These are phyloP conservation scores for Ceratocystis eucalypticola DNA, from an alignment of 2,329 filamentous ascomycete species.

Conservation along the genomic window DNA sequence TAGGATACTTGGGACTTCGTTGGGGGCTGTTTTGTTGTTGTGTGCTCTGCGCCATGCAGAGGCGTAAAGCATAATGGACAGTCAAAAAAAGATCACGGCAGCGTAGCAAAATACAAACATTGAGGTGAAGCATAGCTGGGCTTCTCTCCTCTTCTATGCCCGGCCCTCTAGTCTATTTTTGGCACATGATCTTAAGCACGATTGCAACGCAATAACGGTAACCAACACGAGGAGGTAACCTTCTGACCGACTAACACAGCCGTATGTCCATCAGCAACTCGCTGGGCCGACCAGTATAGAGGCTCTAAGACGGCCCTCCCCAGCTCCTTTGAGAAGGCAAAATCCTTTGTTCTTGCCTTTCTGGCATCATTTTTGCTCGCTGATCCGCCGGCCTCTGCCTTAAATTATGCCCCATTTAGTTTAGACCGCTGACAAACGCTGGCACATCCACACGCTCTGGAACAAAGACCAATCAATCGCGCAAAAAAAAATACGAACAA, in stretches of 20 bases:
- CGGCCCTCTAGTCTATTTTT: neutral
- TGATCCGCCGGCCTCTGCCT: neutral
- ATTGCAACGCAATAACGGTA: neutral
- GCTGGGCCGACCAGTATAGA: too few relatives aligned
- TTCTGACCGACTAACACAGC: neutral
- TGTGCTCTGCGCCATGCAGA: too few relatives aligned
- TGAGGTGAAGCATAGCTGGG: too few relatives aligned
- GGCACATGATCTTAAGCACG: neutral
- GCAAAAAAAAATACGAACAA: neutral
- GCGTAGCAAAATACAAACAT: too few relatives aligned
- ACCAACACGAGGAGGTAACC: neutral
- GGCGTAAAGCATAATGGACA: too few relatives aligned
- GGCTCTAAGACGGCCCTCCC: too few relatives aligned
- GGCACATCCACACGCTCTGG: neutral
- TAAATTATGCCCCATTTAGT: neutral
- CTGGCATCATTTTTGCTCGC: too few relatives aligned
- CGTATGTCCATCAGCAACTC: neutral
- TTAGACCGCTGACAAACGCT: neutral
- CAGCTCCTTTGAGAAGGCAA: neutral
- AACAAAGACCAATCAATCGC: neutral
- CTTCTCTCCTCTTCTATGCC: neutral
- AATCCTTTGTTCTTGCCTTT: neutral
- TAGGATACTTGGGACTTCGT: too few relatives aligned
- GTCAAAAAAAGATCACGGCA: too few relatives aligned
- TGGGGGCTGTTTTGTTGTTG: too few relatives aligned